phyloP scores from a whole-genome alignment of 2,329 filamentous ascomycete genomes.

The Aspergillus hiratsukae region DNA sequence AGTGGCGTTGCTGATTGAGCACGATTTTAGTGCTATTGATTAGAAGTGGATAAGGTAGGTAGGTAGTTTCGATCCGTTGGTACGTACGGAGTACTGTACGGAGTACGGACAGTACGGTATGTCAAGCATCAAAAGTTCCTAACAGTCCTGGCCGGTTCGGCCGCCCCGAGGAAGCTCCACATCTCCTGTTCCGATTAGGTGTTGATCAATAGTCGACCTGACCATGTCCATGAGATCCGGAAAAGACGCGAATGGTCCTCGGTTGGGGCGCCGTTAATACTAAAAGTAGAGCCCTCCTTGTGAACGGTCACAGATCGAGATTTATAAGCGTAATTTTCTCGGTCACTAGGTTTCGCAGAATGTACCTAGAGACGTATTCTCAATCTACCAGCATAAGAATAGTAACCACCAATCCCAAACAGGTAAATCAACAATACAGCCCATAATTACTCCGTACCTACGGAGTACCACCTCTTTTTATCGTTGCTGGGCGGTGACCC shows the following conservation, averaged over 20 bases:
- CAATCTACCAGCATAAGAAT: not conserved
- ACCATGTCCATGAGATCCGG: not conserved
- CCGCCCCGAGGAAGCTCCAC: not conserved
- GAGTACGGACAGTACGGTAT: not conserved
- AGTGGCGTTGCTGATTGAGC: not conserved
- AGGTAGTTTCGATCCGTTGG: too few species aligned
- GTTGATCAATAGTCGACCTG: not conserved
- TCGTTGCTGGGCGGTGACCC: slow-evolving; percentile 1
- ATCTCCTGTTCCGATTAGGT: not conserved
- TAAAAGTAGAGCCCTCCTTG: not conserved
- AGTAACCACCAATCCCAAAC: not conserved
- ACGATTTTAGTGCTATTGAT: not conserved
- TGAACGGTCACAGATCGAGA: not conserved
- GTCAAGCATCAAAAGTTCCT: not conserved
- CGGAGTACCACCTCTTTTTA: not conserved
- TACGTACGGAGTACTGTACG: too few species aligned
- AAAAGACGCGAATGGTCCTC: not conserved
- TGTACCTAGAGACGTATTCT: not conserved
- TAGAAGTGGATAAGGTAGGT: not conserved
- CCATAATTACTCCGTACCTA: not conserved
- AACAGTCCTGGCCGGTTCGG: not conserved
- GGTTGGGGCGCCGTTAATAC: not conserved
- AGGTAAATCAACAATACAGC: not conserved
- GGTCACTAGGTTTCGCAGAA: not conserved
- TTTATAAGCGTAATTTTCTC: not conserved